phyloP scores from a whole-genome alignment of 768 basidiomycete species.

The Mycena pura region DNA sequence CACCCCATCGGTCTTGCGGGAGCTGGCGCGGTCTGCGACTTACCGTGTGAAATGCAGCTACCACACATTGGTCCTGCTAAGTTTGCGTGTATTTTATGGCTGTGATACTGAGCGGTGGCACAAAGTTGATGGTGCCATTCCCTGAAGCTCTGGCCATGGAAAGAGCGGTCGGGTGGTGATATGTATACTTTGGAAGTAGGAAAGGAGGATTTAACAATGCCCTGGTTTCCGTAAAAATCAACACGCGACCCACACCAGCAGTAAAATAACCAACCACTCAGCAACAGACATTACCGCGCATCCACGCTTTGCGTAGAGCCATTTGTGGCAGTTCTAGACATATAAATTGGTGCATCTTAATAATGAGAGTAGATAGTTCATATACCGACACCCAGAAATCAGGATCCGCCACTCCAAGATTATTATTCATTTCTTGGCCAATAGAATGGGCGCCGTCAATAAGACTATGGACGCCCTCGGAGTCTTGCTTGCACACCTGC shows the following conservation, averaged over 20 bases:
- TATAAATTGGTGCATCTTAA: too few species aligned
- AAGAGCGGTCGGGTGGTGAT: conserved; percentile 49
- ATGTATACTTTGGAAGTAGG: conserved; percentile 62
- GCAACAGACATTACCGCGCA: conserved; percentile 50
- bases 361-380: background rate
- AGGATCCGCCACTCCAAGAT: conserved; percentile 40
- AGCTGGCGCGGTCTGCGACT: too few species aligned
- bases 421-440: conserved; percentile 61
- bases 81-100: too few species aligned
- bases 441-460: conserved; percentile 74
- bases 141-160: conserved; percentile 56
- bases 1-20: too few species aligned
- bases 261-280: conserved; percentile 9
- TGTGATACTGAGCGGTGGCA: conserved; percentile 58
- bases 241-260: background rate
- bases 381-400: background rate
- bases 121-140: conserved; percentile 68
- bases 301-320: conserved; percentile 63
- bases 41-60: too few species aligned
- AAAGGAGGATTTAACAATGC: conserved; percentile 62
- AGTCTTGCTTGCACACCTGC: conserved; percentile 56
- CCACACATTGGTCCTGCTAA: too few species aligned
- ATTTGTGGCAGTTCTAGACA: conserved; percentile 66
- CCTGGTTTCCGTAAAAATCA: conserved; percentile 58
- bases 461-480: conserved; percentile 58